These are phyloP conservation scores for Lithospermum erythrorhizon DNA, from an alignment of 257 asterid genomes.

Conservation along the genomic window DNA sequence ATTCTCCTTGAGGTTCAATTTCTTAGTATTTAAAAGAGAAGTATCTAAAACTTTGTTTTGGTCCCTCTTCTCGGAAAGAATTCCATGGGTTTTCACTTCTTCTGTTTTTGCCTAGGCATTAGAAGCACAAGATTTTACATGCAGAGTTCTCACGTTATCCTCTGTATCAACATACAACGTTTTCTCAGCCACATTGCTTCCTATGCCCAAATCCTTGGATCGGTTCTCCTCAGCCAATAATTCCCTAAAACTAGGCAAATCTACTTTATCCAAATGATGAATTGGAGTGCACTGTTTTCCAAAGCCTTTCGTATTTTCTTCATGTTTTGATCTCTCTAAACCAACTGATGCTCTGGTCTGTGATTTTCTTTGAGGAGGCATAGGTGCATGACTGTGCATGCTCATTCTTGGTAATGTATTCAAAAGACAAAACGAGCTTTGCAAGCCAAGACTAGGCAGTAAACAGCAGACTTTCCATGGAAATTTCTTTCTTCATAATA, in stretches of 20 bases:
- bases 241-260: constrained; percentile 33
- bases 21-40: constrained; percentile 11
- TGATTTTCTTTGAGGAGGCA: constrained; percentile 32
- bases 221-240: constrained; percentile 28
- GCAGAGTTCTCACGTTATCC: constrained; percentile 26
- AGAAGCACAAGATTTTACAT: constrained; percentile 18
- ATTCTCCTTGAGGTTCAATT: constrained; percentile 14
- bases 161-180: constrained; percentile 53
- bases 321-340: constrained; percentile 18
- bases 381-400: constrained; percentile 39
- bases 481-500: constrained; percentile 23
- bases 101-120: constrained; percentile 10
- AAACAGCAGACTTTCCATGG: constrained; percentile 51
- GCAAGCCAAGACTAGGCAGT: constrained; percentile 67
- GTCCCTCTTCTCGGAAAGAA: constrained; percentile 15
- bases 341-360: constrained; percentile 27
- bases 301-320: constrained; percentile 13
- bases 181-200: constrained; percentile 39
- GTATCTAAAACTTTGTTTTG: constrained; percentile 19
- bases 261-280: constrained; percentile 8
- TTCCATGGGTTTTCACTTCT: constrained; percentile 14
- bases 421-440: constrained; percentile 32
- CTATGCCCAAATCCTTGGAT: constrained; percentile 16
- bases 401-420: constrained; percentile 61
- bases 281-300: constrained; percentile 11